A percentile compares a stretch with the other conserved stretches of the same genome.
These are phyloP conservation scores for Aspergillus costaricaensis DNA, from an alignment of 2,329 filamentous ascomycete species.

Conservation along the genomic window DNA sequence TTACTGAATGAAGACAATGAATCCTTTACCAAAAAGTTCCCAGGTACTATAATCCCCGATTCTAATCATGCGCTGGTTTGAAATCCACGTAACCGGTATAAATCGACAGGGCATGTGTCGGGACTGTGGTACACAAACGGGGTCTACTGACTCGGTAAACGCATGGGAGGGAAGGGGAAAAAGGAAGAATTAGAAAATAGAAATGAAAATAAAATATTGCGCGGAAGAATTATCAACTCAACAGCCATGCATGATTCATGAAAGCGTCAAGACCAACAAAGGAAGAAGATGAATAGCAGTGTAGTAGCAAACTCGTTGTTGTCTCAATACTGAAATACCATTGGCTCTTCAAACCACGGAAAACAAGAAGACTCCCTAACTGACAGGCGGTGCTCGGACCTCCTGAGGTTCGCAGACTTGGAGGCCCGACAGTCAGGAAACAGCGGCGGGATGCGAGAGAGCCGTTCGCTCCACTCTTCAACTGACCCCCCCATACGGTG, in stretches of 20 bases:
- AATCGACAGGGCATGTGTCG: not conserved
- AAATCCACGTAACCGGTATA: not conserved
- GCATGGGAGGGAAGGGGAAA: not conserved
- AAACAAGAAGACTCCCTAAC: not conserved
- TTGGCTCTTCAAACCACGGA: not conserved
- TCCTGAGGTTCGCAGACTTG: constrained; percentile 26
- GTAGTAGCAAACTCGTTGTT: too few species aligned
- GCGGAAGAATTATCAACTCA: not conserved
- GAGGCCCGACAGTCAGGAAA: constrained; percentile 40
- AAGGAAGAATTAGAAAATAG: not conserved
- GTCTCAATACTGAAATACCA: too few species aligned
- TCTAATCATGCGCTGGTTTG: too few species aligned
- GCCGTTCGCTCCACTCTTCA: constrained; percentile 36
- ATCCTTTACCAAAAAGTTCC: too few species aligned
- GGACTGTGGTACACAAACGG: not conserved
- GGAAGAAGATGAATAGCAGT: not conserved
- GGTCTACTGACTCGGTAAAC: not conserved
- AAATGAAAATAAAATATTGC: not conserved
- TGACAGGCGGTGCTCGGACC: constrained; percentile 26
- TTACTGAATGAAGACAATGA: too few species aligned
- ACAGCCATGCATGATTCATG: not conserved
- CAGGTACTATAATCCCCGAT: too few species aligned
- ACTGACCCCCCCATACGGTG: constrained; percentile 5
- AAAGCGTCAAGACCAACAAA: not conserved
- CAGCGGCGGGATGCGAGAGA: constrained; percentile 35